A percentile compares a stretch with the other conserved stretches of the same genome.
Conservation (phyloP, 2,329 filamentous ascomycete genomes). For the Teratosphaeria nubilosa region DNA sequence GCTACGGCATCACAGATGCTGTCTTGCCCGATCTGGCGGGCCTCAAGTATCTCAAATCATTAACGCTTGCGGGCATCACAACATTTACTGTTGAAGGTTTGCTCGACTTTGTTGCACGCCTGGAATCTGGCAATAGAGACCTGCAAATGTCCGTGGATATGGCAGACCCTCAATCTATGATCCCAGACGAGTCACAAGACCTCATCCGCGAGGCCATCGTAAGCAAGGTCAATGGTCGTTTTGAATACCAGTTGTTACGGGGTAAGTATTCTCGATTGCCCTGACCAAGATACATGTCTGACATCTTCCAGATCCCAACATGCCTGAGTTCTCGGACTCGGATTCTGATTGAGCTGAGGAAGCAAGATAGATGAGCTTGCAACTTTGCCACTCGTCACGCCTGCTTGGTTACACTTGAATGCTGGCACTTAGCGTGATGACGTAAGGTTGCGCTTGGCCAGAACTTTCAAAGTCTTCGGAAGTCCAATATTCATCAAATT, state of each 20-base stretch:
- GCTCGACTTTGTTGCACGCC: slow-evolving; percentile 31
- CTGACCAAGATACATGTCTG: neutral
- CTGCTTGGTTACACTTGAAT: neutral
- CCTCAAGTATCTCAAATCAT: slow-evolving; percentile 39
- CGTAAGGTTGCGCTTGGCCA: neutral
- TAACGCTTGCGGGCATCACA: slow-evolving; percentile 47
- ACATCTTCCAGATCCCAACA: slow-evolving; percentile 31
- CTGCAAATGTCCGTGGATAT: slow-evolving; percentile 35
- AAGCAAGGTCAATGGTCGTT: slow-evolving; percentile 32
- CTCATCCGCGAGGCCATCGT: slow-evolving; percentile 28
- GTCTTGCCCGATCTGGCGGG: slow-evolving; percentile 36
- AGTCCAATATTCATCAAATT: neutral
- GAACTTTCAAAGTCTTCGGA: slow-evolving; percentile 2
- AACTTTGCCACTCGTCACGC: neutral
- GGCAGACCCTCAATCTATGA: slow-evolving; percentile 32
- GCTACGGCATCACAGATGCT: slow-evolving; percentile 43
- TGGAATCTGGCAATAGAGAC: slow-evolving; percentile 33
- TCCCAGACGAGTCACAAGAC: slow-evolving; percentile 31
- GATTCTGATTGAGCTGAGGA: slow-evolving; percentile 32
- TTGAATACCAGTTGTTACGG: slow-evolving; percentile 35
- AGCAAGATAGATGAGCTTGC: neutral
- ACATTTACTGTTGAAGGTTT: slow-evolving; percentile 45
- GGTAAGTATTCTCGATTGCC: slow-evolving; percentile 22
- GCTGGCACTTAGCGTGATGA: neutral
- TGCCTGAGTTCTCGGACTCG: slow-evolving; percentile 33